A percentile compares a stretch with the other conserved stretches of the same genome.
These are phyloP conservation scores for Gloeostereum incarnatum DNA, from an alignment of 768 basidiomycete genomes.

Conservation along the genomic window DNA sequence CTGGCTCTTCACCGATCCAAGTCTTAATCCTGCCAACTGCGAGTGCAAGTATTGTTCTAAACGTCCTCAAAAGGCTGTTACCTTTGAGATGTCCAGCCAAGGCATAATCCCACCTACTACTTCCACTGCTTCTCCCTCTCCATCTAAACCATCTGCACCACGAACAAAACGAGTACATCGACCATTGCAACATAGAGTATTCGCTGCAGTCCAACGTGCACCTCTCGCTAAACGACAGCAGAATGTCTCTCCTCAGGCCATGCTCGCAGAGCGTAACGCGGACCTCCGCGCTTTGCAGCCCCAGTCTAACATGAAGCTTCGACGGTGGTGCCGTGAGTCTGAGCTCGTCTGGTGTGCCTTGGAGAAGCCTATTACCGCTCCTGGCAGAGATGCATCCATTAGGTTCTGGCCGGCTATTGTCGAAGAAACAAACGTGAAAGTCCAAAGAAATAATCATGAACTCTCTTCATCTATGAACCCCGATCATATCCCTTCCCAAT, in stretches of 20 bases:
- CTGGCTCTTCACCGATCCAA: conserved; percentile 60
- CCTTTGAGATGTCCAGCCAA: conserved; percentile 41
- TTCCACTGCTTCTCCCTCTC: conserved; percentile 17
- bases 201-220: conserved; percentile 31
- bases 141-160: conserved; percentile 14
- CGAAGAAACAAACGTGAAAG: conserved; percentile 23
- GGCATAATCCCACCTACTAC: too few species aligned
- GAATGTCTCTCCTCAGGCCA: conserved; percentile 23
- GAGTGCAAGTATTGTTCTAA: conserved; percentile 73
- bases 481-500: conserved; percentile 29
- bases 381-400: conserved; percentile 34
- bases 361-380: conserved; percentile 34
- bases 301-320: conserved; percentile 31
- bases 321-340: conserved; percentile 55
- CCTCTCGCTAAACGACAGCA: conserved; percentile 15
- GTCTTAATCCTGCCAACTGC: conserved; percentile 40
- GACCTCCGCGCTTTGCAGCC: conserved; percentile 55
- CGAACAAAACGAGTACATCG: not conserved
- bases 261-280: conserved; percentile 52
- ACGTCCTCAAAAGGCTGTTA: conserved; percentile 61
- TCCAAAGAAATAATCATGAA: too few species aligned
- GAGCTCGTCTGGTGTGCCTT: conserved; percentile 70
- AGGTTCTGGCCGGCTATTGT: conserved; percentile 70
- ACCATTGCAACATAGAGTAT: conserved; percentile 10
- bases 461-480: conserved; percentile 5